Conservation (phyloP, 1,284 basidiomycete genomes). For the Xanthoconium separans region DNA sequence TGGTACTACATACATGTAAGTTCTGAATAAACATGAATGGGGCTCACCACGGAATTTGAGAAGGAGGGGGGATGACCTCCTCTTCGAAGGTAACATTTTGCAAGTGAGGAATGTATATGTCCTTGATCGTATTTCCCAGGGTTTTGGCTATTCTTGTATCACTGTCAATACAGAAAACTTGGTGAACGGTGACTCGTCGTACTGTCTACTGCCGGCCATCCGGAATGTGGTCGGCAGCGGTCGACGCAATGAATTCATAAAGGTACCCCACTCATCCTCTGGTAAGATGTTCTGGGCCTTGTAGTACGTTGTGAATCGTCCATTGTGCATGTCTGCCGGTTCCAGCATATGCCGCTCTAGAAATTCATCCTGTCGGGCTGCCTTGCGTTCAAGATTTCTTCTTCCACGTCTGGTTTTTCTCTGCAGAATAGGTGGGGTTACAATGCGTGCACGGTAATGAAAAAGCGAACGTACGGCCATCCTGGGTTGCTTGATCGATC, state of each 20-base stretch:
- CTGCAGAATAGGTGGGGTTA: constrained; percentile 1
- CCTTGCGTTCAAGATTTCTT: constrained; percentile 6
- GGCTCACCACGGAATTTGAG: constrained; percentile 78
- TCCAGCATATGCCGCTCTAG: constrained; percentile 46
- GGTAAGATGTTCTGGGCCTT: constrained; percentile 68
- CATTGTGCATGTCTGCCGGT: constrained; percentile 68
- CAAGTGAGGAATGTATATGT: constrained; percentile 78
- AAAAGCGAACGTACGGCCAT: constrained; percentile 21
- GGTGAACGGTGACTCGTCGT: constrained; percentile 26
- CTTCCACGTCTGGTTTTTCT: constrained; percentile 14
- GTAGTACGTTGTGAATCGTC: constrained; percentile 77
- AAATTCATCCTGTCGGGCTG: constrained; percentile 1
- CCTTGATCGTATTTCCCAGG: constrained; percentile 35
- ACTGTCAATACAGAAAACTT: constrained; percentile 6
- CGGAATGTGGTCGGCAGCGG: constrained; percentile 95
- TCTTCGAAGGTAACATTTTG: constrained; percentile 79
- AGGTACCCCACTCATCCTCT: constrained; percentile 77
- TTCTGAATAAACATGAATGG: not conserved
- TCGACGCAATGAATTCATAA: constrained; percentile 66
- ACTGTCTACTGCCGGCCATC: constrained; percentile 87
- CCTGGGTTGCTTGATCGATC: not conserved
- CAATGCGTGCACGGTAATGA: not conserved
- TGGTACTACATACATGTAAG: not conserved
- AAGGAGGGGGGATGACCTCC: constrained; percentile 74
- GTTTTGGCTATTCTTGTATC: constrained; percentile 23